These are phyloP conservation scores for Chlamydomonas sp. DNA, from an alignment of 139 green algal genomes.

Conservation along the genomic window DNA sequence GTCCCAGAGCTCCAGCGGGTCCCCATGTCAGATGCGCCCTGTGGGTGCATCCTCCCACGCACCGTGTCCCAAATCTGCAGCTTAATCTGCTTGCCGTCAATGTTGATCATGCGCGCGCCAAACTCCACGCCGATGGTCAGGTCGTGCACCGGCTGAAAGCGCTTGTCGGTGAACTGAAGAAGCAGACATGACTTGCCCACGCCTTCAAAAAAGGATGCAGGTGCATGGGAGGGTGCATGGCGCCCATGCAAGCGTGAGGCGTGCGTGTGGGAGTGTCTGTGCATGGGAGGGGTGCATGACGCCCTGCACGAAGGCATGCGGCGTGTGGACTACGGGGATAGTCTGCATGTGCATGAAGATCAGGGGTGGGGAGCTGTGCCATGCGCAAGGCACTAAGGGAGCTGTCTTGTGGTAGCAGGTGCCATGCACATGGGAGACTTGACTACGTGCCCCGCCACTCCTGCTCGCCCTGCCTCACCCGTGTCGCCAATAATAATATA, in stretches of 20 bases:
- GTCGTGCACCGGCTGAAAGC: conserved; percentile 95
- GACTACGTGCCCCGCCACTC: too few relatives aligned
- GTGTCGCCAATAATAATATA: conserved; percentile 99
- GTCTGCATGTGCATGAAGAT: too few relatives aligned
- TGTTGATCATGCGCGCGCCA: conserved; percentile 96
- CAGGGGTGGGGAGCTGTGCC: not conserved
- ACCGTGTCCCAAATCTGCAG: conserved; percentile 97
- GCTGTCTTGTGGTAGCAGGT: too few relatives aligned
- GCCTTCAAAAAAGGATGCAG: conserved; percentile 49
- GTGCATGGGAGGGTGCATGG: not conserved
- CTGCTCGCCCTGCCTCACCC: conserved; percentile 49
- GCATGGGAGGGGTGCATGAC: too few relatives aligned
- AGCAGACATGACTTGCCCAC: conserved; percentile 99
- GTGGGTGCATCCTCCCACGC: too few relatives aligned
- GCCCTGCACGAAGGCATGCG: too few relatives aligned
- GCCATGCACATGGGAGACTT: too few relatives aligned
- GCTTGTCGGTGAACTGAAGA: conserved; percentile 99
- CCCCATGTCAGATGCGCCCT: too few relatives aligned
- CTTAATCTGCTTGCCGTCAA: conserved; percentile 98
- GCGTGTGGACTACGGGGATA: too few relatives aligned
- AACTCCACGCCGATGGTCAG: conserved; percentile 91
- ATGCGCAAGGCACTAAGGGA: not conserved
- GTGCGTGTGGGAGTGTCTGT: not conserved
- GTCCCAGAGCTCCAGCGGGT: too few relatives aligned
- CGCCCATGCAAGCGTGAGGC: not conserved